Evolutionary conservation across 176 grass and related monocot species (phyloP), one percentile per base, ranked within the genome.

Genomic region (Rhynchospora pubera): DNA sequence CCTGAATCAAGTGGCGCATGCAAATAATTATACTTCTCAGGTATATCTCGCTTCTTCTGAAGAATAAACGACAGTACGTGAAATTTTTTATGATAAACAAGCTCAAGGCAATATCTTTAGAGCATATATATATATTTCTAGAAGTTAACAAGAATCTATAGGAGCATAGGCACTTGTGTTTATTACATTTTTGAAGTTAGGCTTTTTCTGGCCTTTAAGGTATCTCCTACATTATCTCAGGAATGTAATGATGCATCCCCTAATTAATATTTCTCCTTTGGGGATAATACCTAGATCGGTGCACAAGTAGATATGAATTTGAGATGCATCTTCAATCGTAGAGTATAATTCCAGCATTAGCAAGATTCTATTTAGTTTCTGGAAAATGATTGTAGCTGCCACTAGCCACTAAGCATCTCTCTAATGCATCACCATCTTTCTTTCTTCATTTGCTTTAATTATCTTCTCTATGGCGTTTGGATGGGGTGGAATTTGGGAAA

Each of bases 171-270:
- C 59, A 80, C 78, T 80, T 46, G 32, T 13, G 56, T 62, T 80
- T 22, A 80, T 62, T 50, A 62, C 5, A 64, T 56, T 58, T 0
- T 32, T 18, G 5, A 78, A 14, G 18, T 46, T 46, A 63, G 7
- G 19, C 57, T 80, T 80, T 80, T 77, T 77, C 19, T 75, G 9
- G 30, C 56, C 57, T 80, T 80, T 44, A 80, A 80, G 78, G 78
- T 80, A 80, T 80, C 78, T 46, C 21, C 32, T 26, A 46, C 46
- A 59, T 80, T 80, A 80, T 62, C 62, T 80, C 57, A 80, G 45
- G 53, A 4, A 39, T 42, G 43, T 59, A 30, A 45, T 62, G 42
- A 18, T 62, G 10, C 21, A 61, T 44, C 46, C 5, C 28, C 39
- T 23, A 50, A n/a, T 80, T 62, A 62, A 80, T 23, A 46, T 61